These are phyloP conservation scores for Cercospora sp. DNA, from an alignment of 2,329 filamentous ascomycete genomes.

Conservation along the genomic window DNA sequence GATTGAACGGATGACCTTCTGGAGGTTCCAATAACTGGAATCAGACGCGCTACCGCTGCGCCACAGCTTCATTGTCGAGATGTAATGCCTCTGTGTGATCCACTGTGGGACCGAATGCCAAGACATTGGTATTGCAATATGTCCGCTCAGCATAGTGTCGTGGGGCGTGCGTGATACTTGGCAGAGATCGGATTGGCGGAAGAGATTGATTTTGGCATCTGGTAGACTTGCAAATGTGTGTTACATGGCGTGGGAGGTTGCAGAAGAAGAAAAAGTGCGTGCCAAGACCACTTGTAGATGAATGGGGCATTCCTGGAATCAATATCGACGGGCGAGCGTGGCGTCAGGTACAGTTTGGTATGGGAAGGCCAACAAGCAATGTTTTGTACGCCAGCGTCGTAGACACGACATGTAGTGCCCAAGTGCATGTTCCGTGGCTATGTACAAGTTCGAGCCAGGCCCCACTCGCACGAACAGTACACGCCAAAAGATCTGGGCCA, in stretches of 20 bases:
- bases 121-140: not conserved
- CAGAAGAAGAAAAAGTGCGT: not conserved
- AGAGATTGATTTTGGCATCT: not conserved
- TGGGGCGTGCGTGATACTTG: not conserved
- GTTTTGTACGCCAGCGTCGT: not conserved
- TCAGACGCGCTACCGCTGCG: conserved; percentile 25
- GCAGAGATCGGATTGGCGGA: not conserved
- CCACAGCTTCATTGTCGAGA: conserved; percentile 13
- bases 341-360: not conserved
- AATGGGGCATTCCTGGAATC: not conserved
- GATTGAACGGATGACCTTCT: conserved; percentile 30
- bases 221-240: not conserved
- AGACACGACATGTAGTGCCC: not conserved
- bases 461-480: not conserved
- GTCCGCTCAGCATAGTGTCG: not conserved
- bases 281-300: not conserved
- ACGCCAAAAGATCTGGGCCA: not conserved
- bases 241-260: not conserved
- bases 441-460: too few relatives aligned
- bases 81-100: not conserved
- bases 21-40: conserved; percentile 28
- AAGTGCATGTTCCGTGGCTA: too few relatives aligned
- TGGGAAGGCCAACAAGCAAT: not conserved
- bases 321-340: not conserved
- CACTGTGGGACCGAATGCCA: not conserved